Evolutionary conservation across 805 yeast genomes (phyloP).

Genomic region (Candida silvicultrix): DNA sequence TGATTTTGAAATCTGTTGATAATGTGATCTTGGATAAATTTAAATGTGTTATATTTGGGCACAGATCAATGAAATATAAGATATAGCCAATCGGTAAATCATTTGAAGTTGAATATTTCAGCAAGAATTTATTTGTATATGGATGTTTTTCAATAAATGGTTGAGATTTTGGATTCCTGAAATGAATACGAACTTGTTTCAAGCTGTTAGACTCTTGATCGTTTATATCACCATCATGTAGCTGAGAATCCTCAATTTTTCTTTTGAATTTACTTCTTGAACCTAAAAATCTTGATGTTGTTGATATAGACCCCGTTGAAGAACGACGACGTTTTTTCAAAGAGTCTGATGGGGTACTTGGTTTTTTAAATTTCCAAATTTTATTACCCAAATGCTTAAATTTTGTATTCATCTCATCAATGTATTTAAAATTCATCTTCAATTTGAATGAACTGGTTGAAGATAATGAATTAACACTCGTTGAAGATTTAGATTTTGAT

Average conservation of each 20-base stretch:
- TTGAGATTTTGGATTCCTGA: constrained; percentile 15
- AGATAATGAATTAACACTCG: constrained; percentile 16
- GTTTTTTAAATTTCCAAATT: neutral
- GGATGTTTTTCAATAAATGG: constrained; percentile 49
- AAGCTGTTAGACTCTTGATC: too few relatives aligned
- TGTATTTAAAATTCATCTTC: neutral
- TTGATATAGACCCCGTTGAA: neutral
- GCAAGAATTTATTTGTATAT: constrained; percentile 48
- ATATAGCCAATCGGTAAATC: constrained; percentile 79
- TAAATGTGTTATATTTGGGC: constrained; percentile 51
- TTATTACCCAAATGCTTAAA: neutral
- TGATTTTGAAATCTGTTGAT: constrained; percentile 59
- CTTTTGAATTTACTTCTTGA: too few relatives aligned
- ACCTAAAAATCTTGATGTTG: neutral
- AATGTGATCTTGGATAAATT: constrained; percentile 58
- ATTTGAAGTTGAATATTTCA: constrained; percentile 57
- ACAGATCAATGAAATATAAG: constrained; percentile 59
- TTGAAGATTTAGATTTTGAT: constrained; percentile 18
- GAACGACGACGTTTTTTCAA: neutral
- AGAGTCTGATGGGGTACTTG: too few relatives aligned
- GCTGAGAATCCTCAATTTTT: too few relatives aligned
- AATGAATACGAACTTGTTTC: neutral
- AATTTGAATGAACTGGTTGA: neutral
- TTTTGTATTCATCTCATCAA: constrained; percentile 5
- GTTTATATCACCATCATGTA: too few relatives aligned